Evolutionary conservation across 1,284 basidiomycete species (phyloP).

Genomic region (Phellinidium pouzarii): DNA sequence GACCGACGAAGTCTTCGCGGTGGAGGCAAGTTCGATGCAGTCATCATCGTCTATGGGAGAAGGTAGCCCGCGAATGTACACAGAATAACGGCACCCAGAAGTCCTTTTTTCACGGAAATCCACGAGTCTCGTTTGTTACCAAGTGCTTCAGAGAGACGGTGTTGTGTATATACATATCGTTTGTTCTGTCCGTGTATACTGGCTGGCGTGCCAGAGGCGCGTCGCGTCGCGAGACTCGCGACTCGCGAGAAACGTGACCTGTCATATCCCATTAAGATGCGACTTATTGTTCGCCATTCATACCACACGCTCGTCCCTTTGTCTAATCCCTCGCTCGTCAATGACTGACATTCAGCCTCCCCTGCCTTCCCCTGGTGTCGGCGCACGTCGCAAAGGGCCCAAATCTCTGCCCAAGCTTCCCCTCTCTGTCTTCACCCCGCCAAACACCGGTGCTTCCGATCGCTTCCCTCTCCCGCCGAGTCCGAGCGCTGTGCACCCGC

Average conservation of each 20-base stretch:
- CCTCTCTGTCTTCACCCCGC: conserved; percentile 62
- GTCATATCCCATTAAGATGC: not conserved
- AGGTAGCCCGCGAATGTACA: not conserved
- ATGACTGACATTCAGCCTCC: conserved; percentile 30
- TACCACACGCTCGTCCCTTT: not conserved
- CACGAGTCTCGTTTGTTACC: too few relatives aligned
- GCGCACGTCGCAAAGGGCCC: conserved; percentile 49
- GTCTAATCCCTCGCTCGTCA: not conserved
- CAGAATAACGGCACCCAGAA: not conserved
- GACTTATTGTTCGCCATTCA: too few relatives aligned
- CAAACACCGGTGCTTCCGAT: conserved; percentile 58
- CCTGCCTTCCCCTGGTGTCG: conserved; percentile 36
- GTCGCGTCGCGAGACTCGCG: not conserved
- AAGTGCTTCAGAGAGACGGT: too few relatives aligned
- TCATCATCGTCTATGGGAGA: conserved; percentile 9
- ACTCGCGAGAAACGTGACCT: not conserved
- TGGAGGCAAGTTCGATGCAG: conserved; percentile 10
- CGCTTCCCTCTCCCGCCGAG: conserved; percentile 62
- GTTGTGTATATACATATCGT: too few relatives aligned
- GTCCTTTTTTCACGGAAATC: not conserved
- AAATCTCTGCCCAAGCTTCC: conserved; percentile 63
- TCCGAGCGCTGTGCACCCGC: conserved; percentile 58
- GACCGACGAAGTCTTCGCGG: conserved; percentile 3
- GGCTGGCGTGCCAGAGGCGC: too few relatives aligned
- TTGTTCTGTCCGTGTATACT: too few relatives aligned